A percentile compares a stretch with the other conserved stretches of the same genome.
Evolutionary conservation across 2,329 filamentous ascomycete genomes (phyloP).

Genomic region (Orbilia javanica): DNA sequence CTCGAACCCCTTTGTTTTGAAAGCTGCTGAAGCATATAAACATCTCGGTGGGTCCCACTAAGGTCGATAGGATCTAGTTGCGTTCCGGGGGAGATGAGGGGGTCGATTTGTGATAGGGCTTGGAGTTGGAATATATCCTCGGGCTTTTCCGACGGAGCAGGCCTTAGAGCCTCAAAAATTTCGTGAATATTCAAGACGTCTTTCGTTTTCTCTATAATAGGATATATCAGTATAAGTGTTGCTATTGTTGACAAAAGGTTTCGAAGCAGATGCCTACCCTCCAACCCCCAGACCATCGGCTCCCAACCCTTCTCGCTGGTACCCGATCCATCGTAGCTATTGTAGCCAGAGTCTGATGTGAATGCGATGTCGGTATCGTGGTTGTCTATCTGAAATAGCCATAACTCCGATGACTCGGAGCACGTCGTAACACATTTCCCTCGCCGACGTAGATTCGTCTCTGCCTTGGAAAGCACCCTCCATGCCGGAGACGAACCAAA

Average conservation of each 20-base stretch:
- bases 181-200: conserved; percentile 43
- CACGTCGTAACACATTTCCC: conserved; percentile 54
- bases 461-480: conserved; percentile 49
- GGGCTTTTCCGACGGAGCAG: conserved; percentile 6
- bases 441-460: conserved; percentile 47
- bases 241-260: too few species aligned
- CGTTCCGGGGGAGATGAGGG: conserved; percentile 30
- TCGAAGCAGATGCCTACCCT: conserved; percentile 26
- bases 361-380: conserved; percentile 45
- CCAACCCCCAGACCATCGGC: conserved; percentile 50
- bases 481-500: conserved; percentile 53
- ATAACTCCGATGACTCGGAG: conserved; percentile 44
- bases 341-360: conserved; percentile 52
- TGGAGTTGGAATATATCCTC: conserved; percentile 40
- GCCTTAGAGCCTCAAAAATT: conserved; percentile 42
- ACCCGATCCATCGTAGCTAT: conserved; percentile 53
- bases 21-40: conserved; percentile 52
- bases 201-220: conserved; percentile 38
- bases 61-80: conserved; percentile 54
- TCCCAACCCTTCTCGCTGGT: conserved; percentile 53
- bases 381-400: conserved; percentile 51
- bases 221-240: conserved; percentile 1
- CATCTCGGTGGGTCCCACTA: conserved; percentile 53
- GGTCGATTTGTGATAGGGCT: conserved; percentile 25
- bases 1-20: conserved; percentile 46